Percentiles rank a stretch among this genome's conserved stretches.
Evolutionary conservation across 2,329 filamentous ascomycete species (phyloP).

Genomic region (Emmonsia crescens): DNA sequence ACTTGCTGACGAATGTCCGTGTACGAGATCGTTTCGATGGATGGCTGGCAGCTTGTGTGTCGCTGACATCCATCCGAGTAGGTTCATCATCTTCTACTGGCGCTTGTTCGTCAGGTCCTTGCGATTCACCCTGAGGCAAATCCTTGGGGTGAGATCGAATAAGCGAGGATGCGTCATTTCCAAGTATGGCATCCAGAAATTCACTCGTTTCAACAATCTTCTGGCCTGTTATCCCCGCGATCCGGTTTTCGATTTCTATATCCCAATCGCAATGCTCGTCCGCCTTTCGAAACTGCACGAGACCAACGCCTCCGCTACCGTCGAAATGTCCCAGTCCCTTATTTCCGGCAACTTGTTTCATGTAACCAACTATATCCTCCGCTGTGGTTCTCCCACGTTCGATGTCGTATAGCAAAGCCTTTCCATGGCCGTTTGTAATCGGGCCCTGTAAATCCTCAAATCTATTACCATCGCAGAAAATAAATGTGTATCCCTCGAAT

Average conservation of each 20-base stretch:
- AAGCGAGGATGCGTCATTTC: constrained; percentile 62
- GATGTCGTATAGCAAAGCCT: constrained; percentile 59
- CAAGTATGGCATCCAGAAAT: constrained; percentile 80
- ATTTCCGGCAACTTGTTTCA: constrained; percentile 62
- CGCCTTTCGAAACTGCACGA: constrained; percentile 59
- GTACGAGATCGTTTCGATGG: constrained; percentile 18
- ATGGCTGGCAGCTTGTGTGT: constrained; percentile 12
- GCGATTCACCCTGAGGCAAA: constrained; percentile 1
- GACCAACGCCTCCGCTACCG: constrained; percentile 58
- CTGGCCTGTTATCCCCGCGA: constrained; percentile 65
- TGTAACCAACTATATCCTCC: constrained; percentile 66
- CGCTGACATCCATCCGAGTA: not conserved
- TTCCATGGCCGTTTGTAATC: constrained; percentile 71
- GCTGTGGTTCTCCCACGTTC: constrained; percentile 53
- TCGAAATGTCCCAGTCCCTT: constrained; percentile 57
- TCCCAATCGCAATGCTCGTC: constrained; percentile 56
- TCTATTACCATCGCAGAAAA: constrained; percentile 70
- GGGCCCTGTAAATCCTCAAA: constrained; percentile 63
- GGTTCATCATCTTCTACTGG: constrained; percentile 1
- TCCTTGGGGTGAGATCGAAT: constrained; percentile 49
- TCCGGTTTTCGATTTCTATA: constrained; percentile 53
- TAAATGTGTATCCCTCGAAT: constrained; percentile 78
- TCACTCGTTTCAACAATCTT: constrained; percentile 80
- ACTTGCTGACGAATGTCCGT: constrained; percentile 36
- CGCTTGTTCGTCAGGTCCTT: constrained; percentile 2